Conservation (phyloP, 2,329 filamentous ascomycete species). For the Cordyceps sp. region DNA sequence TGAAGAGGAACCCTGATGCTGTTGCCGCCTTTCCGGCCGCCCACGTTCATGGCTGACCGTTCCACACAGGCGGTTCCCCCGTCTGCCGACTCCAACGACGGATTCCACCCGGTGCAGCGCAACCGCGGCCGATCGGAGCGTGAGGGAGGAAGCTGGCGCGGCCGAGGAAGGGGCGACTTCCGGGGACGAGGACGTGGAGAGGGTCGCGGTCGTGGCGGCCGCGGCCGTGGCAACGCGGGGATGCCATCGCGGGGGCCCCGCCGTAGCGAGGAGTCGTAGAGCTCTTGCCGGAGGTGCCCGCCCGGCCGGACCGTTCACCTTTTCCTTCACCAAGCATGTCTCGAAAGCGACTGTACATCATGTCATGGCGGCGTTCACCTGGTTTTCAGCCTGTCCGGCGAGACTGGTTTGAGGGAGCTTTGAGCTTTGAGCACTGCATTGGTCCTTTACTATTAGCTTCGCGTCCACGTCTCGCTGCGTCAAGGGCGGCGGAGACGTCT, state of each 20-base stretch:
- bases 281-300: conserved; percentile 8
- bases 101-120: conserved; percentile 57
- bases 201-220: conserved; percentile 24
- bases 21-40: background rate
- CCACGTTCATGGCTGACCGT: conserved; percentile 1
- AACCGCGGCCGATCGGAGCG: conserved; percentile 38
- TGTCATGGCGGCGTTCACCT: conserved; percentile 22
- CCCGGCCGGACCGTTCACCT: conserved; percentile 8
- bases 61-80: conserved; percentile 16
- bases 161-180: conserved; percentile 29
- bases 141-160: conserved; percentile 25
- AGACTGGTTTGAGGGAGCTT: conserved; percentile 7
- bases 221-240: conserved; percentile 21
- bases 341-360: conserved; percentile 21
- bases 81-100: conserved; percentile 35
- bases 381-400: conserved; percentile 9
- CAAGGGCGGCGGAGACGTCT: no score
- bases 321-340: conserved; percentile 13
- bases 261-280: conserved; percentile 23
- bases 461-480: background rate
- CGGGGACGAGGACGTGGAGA: conserved; percentile 36
- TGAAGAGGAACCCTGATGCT: background rate
- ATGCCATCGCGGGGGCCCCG: conserved; percentile 18
- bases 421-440: conserved; percentile 12
- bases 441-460: conserved; percentile 3